Evolutionary conservation across 202 grass and related monocot species (phyloP).

Genomic region (Sporobolus alterniflorus): DNA sequence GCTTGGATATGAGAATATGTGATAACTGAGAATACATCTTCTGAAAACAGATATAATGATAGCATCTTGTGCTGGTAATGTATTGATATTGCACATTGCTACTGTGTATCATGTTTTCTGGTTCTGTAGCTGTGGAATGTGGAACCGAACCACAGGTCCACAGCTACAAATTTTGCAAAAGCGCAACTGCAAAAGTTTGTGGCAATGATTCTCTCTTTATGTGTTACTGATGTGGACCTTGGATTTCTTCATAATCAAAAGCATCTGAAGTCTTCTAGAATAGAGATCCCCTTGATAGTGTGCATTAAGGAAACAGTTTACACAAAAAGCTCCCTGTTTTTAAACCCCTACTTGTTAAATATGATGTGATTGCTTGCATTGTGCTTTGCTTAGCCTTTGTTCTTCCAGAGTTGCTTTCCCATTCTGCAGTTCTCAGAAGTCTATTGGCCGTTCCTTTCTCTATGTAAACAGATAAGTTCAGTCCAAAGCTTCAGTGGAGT

Average conservation of each 20-base stretch:
- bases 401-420: neutral
- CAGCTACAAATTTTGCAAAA: conserved; percentile 19
- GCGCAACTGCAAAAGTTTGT: neutral
- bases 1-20: conserved; percentile 5
- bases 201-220: neutral
- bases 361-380: neutral
- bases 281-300: neutral
- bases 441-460: conserved; percentile 10
- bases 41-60: neutral
- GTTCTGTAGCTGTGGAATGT: neutral
- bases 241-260: neutral
- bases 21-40: conserved; percentile 2
- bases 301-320: conserved; percentile 9
- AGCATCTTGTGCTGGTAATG: neutral
- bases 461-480: neutral
- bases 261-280: neutral
- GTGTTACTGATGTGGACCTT: neutral
- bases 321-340: neutral
- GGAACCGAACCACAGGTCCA: neutral
- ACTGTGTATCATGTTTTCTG: neutral
- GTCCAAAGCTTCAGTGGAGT: conserved; percentile 6
- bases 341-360: neutral
- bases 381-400: conserved; percentile 8
- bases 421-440: conserved; percentile 2
- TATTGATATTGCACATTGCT: neutral